These are phyloP conservation scores for Scheffersomyces parashehatae DNA, from an alignment of 1,139 yeast species.

Conservation along the genomic window DNA sequence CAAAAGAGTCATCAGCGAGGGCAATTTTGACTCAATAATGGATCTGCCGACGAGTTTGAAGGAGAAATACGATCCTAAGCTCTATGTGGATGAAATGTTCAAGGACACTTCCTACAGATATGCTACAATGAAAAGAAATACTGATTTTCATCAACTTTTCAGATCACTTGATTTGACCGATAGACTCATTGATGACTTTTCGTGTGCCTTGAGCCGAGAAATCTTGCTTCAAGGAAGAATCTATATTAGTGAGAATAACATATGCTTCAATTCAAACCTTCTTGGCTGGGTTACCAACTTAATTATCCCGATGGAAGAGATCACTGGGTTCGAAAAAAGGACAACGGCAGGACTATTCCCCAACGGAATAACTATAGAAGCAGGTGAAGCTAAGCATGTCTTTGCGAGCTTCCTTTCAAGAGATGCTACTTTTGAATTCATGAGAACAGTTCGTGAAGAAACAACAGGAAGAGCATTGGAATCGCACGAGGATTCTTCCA, in stretches of 20 bases:
- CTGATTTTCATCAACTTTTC: constrained; percentile 79
- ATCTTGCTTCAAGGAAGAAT: constrained; percentile 89
- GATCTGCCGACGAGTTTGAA: constrained; percentile 11
- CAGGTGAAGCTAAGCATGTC: constrained; percentile 64
- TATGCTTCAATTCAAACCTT: constrained; percentile 90
- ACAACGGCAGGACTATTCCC: constrained; percentile 89
- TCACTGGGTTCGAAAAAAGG: constrained; percentile 72
- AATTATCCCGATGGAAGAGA: constrained; percentile 70
- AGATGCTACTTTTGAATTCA: constrained; percentile 72
- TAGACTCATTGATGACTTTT: constrained; percentile 75
- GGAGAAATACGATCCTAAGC: constrained; percentile 31
- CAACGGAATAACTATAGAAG: constrained; percentile 80
- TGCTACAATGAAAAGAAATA: constrained; percentile 70
- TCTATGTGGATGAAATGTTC: constrained; percentile 41
- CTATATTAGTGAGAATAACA: constrained; percentile 75
- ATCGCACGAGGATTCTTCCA: constrained; percentile 10
- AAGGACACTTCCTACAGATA: constrained; percentile 42
- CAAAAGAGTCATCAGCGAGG: constrained; percentile 34
- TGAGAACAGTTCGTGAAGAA: constrained; percentile 60
- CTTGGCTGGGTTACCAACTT: constrained; percentile 91
- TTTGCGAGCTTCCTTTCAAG: constrained; percentile 89
- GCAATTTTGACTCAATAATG: constrained; percentile 25
- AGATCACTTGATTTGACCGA: constrained; percentile 69
- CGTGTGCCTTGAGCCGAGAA: constrained; percentile 88
- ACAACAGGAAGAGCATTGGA: constrained; percentile 17